Base-by-base conservation (phyloP, 495 filamentous ascomycete species). In the Jackrogersella minutella region DNA sequence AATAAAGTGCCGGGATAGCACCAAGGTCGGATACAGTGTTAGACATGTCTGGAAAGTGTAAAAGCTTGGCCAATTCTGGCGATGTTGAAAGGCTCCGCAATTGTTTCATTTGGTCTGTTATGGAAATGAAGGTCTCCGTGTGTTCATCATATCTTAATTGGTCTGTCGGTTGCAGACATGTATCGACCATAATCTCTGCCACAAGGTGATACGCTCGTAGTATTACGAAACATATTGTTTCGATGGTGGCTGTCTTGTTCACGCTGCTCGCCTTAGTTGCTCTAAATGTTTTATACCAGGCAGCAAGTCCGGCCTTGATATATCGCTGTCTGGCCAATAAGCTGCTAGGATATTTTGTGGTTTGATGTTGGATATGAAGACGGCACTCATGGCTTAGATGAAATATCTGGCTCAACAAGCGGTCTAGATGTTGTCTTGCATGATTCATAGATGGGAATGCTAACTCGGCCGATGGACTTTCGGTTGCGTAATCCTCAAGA, bases 1-100 rank as follows among this genome's bases (percentile, higher is more conserved):
- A 85, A 60, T 84, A 87, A 4, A 87, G 63, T 0, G 83, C 82
- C 7, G 80, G 76, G 6, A 85, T 81, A 52, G 78, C 81, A 11
- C 84, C 82, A 22, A 80, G 75, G 61, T 86, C 83, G 7, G 77
- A 66, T 24, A 78, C 77, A 21, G 78, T 79, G 21, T 71, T 68
- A n/a, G 62, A 64, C 64, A 75, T 49, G 40, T 59, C 51, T 13
- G 72, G 22, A 14, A 54, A 63, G 7, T 55, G 59, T 1, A 51
- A 4, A 17, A 41, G 41, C 16, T 17, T 31, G 17, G 28, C 26
- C 11, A 59, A 36, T 2, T 16, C 10, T 8, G 58, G 17, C 7
- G 16, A 30, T 28, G 19, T n/a, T 3, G 62, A 44, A 31, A 43
- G 50, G 22, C 16, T 37, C 58, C 74, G 78, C 19, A 84, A 28